Conservation (phyloP, 139 green algal genomes). For the Micractinium sp. region DNA sequence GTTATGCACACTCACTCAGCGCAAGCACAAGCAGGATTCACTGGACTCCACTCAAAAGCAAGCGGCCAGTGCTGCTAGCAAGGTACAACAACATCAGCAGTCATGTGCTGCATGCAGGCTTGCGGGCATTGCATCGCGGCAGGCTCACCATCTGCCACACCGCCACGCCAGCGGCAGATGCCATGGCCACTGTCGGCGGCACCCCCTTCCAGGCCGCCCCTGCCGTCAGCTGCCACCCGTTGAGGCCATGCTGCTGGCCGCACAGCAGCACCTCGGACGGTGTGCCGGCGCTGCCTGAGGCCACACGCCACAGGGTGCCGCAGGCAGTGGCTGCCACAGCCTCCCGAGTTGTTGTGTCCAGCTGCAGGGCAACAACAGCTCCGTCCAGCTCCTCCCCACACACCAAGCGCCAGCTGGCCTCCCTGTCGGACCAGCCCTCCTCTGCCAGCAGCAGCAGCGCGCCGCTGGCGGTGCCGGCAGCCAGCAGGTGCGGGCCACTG, state of each 20-base stretch:
- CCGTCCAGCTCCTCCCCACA: conserved; percentile 19
- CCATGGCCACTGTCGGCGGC: neutral
- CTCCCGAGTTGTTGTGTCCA: neutral
- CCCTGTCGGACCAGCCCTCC: neutral
- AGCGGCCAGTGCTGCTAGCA: neutral
- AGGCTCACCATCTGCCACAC: conserved; percentile 22
- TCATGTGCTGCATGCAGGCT: neutral
- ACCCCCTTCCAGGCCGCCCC: neutral
- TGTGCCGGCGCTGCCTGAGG: neutral
- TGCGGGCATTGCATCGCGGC: neutral
- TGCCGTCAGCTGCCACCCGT: neutral
- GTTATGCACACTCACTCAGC: neutral
- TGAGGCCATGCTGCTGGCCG: neutral
- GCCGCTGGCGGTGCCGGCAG: neutral
- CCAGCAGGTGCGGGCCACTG: neutral
- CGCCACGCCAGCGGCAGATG: conserved; percentile 5
- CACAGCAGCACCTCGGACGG: conserved; percentile 6
- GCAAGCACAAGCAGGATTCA: neutral
- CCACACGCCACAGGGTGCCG: conserved; percentile 16
- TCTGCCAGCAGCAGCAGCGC: conserved; percentile 7
- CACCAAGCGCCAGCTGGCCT: neutral
- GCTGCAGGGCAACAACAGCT: neutral
- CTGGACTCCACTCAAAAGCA: neutral
- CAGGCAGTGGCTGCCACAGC: neutral
- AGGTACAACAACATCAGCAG: neutral